Evolutionary conservation across 2,329 filamentous ascomycete species (phyloP).

Genomic region (Venturia aucupariae): DNA sequence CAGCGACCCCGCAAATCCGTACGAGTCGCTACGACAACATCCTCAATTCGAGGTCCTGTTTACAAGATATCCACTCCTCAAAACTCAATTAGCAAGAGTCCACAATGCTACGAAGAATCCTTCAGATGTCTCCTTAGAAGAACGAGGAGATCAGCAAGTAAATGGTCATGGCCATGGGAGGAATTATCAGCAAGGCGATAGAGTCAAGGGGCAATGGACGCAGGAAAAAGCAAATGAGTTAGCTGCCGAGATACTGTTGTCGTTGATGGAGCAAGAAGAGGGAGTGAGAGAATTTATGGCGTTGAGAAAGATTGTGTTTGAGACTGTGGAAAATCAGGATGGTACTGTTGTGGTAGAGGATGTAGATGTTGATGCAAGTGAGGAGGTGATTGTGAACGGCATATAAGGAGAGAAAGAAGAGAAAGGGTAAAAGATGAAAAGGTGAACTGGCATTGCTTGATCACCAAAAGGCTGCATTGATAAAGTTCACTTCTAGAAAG

Average conservation of each 20-base stretch:
- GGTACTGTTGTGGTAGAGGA: neutral
- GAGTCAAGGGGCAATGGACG: constrained; percentile 25
- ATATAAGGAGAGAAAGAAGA: neutral
- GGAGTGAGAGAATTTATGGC: constrained; percentile 33
- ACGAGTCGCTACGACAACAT: constrained; percentile 15
- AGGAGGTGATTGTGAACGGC: neutral
- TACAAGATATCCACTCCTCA: constrained; percentile 25
- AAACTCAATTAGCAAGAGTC: constrained; percentile 25
- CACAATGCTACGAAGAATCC: constrained; percentile 29
- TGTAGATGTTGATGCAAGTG: neutral
- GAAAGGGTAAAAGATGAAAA: neutral
- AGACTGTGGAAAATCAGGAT: constrained; percentile 15
- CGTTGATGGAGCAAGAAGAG: constrained; percentile 25
- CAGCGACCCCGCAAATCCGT: neutral
- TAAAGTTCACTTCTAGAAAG: neutral
- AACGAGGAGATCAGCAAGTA: constrained; percentile 17
- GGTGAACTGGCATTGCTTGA: neutral
- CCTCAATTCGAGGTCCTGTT: constrained; percentile 25
- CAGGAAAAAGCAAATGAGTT: constrained; percentile 28
- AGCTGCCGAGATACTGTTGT: constrained; percentile 23
- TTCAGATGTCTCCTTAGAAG: constrained; percentile 20
- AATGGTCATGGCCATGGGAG: neutral
- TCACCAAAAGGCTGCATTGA: neutral
- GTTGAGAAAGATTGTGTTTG: constrained; percentile 23
- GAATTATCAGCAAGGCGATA: neutral